Base-by-base conservation (phyloP, 139 green algal species). In the Astrephomene gubernaculifera region DNA sequence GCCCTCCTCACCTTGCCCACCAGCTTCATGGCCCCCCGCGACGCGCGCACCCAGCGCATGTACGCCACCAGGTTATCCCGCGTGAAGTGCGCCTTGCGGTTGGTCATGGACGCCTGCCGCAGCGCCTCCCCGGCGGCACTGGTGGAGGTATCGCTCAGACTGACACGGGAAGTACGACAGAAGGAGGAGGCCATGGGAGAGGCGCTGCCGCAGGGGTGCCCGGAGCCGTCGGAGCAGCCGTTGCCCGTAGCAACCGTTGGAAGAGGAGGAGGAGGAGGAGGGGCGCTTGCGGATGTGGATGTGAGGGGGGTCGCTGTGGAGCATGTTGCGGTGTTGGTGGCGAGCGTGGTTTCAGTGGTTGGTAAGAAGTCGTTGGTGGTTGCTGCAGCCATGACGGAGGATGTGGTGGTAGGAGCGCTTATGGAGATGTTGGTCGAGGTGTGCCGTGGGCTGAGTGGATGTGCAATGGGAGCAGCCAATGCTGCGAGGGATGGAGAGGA, bases 31-130 rank as follows among this genome's bases (percentile, higher is more conserved):
- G 41, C 76, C 14, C 76, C 76, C 1, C 76, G 76, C 24, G 76
- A 73, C n/a, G 76, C 76, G 10, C 76, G 76, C 60, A 83, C 76
- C 76, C 76, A 83, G 41, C 76, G 76, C 76, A 83, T 68, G 61
- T 83, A 83, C 1, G 41, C 45, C 35, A 71, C 64, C 24, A 71
- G 44, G 60, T 83, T 83, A 9, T 83, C 76, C 0, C 76, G 54
- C 7, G 39, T 83, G 60, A 83, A 83, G 31, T 83, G 36, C 14
- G 70, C 70, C n/a, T 83, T 83, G 60, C 76, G 44, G 27, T 33
- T 63, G 29, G 76, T 63, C 39, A 83, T 68, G 41, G 41, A 64
- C 0, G 76, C 61, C 41, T 83, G 76, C 5, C 76, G 76, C 39
- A 83, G 39, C 1, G 57, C 38, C 38, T 82, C 75, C 12, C 75